A percentile compares a stretch with the other conserved stretches of the same genome.
phyloP scores from a whole-genome alignment of 192 early-diverging fungal genomes.

The Fimicolochytrium jonesii region DNA sequence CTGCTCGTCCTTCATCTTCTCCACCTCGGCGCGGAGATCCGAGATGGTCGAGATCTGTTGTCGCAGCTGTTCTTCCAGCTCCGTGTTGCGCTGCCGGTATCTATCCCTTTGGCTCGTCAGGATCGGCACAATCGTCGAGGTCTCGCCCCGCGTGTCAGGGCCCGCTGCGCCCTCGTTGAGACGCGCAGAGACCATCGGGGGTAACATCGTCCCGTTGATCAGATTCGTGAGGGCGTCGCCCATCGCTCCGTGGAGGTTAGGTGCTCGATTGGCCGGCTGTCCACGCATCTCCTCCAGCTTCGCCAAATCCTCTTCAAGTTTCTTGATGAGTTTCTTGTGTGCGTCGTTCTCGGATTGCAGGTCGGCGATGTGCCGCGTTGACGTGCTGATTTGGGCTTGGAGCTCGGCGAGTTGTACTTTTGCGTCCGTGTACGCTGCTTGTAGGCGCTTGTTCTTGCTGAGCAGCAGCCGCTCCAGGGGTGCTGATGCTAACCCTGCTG shows the following conservation, averaged over 20 bases:
- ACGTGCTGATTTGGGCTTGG: neutral
- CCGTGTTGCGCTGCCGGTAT: conserved; percentile 81
- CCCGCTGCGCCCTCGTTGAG: neutral
- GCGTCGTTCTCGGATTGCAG: conserved; percentile 46
- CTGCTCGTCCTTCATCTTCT: conserved; percentile 75
- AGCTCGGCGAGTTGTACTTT: conserved; percentile 28
- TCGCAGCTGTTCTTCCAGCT: conserved; percentile 68
- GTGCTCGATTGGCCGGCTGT: neutral
- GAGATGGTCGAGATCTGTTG: conserved; percentile 39
- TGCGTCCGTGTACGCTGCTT: conserved; percentile 64
- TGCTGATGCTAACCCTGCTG: no score
- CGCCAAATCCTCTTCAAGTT: conserved; percentile 48
- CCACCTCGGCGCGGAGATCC: conserved; percentile 61
- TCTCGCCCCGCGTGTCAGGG: conserved; percentile 4
- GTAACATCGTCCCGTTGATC: neutral
- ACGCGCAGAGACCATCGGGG: neutral
- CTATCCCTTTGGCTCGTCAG: conserved; percentile 85
- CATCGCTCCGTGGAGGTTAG: neutral
- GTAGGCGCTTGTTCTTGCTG: conserved; percentile 77
- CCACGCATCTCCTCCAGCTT: conserved; percentile 30
- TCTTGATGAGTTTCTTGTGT: conserved; percentile 52
- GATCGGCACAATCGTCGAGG: conserved; percentile 66
- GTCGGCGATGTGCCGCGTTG: conserved; percentile 29
- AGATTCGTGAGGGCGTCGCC: conserved; percentile 3
- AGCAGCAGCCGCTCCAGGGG: conserved; percentile 75